A percentile compares a stretch with the other conserved stretches of the same genome.
Conservation (phyloP, 2,329 filamentous ascomycete genomes). For the Calonectria pseudoturangicola region DNA sequence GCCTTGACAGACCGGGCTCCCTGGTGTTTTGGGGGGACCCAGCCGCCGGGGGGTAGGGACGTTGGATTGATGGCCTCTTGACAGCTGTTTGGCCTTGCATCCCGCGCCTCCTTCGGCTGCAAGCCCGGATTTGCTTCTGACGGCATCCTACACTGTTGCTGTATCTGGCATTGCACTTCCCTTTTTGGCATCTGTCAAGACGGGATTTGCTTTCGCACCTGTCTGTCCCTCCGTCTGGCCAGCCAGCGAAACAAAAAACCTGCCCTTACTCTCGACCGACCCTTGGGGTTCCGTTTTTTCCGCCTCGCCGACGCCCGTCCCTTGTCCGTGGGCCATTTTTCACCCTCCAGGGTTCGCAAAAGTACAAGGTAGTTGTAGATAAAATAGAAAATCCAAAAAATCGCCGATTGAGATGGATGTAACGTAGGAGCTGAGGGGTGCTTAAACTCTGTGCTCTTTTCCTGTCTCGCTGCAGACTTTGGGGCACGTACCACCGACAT, state of each 20-base stretch:
- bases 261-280: not conserved
- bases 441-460: too few species aligned
- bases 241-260: constrained; percentile 8
- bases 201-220: not conserved
- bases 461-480: not conserved
- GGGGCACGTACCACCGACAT: constrained; percentile 10
- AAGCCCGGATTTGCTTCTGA: not conserved
- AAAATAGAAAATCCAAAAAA: not conserved
- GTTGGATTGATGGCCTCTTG: constrained; percentile 3
- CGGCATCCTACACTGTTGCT: not conserved
- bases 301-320: not conserved
- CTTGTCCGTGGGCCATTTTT: constrained; percentile 18
- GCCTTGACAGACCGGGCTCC: constrained; percentile 35
- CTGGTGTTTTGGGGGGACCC: not conserved
- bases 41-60: not conserved
- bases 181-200: not conserved
- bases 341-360: not conserved
- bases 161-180: not conserved
- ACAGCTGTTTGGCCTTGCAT: constrained; percentile 15
- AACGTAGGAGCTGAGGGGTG: constrained; percentile 14
- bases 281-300: not conserved
- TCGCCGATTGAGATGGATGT: constrained; percentile 25
- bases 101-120: constrained; percentile 6
- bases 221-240: not conserved
- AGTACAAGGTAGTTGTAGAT: not conserved